Percentiles rank a stretch among this genome's conserved stretches.
Conservation (phyloP, 768 basidiomycete species). For the Hebeloma cylindrosporum region DNA sequence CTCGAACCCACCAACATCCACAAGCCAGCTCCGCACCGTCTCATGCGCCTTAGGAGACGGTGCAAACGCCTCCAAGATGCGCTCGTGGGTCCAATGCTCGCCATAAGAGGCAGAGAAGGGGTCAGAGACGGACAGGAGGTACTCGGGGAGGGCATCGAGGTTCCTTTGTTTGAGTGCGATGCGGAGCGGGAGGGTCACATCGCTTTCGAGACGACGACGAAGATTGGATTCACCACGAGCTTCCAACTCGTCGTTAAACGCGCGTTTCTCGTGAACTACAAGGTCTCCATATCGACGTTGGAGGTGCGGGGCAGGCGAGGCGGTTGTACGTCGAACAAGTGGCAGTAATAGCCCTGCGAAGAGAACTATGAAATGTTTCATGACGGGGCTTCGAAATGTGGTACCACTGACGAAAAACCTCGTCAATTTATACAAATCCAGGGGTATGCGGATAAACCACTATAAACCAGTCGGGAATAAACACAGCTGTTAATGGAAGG, state of each 20-base stretch:
- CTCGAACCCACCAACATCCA: conserved; percentile 39
- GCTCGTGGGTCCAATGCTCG: conserved; percentile 46
- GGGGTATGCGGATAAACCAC: too few relatives aligned
- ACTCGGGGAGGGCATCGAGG: conserved; percentile 40
- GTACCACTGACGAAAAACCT: too few relatives aligned
- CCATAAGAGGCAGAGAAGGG: conserved; percentile 50
- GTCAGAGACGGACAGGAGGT: conserved; percentile 47
- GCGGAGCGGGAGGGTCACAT: conserved; percentile 37
- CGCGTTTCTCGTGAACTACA: conserved; percentile 31
- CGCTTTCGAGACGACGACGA: conserved; percentile 22
- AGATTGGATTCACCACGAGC: conserved; percentile 1
- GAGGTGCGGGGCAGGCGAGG: conserved; percentile 13
- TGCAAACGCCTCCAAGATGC: conserved; percentile 46
- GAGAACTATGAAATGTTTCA: background rate
- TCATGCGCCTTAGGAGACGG: conserved; percentile 40
- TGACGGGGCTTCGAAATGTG: too few relatives aligned
- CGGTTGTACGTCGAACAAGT: background rate
- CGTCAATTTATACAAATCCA: too few relatives aligned
- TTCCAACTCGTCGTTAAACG: conserved; percentile 13
- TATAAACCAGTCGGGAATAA: too few relatives aligned
- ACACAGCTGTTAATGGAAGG: too few relatives aligned
- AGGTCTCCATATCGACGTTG: conserved; percentile 12
- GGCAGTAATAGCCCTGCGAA: background rate
- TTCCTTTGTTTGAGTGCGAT: conserved; percentile 50
- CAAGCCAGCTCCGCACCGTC: conserved; percentile 44